Evolutionary conservation across 2,329 filamentous ascomycete genomes (phyloP).

Genomic region (Aspergillus neoniger): DNA sequence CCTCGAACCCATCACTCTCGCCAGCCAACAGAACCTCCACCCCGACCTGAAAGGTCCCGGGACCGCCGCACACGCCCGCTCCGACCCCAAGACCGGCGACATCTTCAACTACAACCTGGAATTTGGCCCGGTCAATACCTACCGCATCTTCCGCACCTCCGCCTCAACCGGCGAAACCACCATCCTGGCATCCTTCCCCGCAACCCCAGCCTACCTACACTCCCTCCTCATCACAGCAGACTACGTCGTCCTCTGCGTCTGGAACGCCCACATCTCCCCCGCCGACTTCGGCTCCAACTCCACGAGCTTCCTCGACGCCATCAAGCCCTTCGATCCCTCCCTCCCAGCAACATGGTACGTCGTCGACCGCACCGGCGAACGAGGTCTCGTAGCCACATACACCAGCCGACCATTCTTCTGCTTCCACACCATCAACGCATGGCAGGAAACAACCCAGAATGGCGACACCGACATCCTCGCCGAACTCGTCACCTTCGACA

Average conservation of each 20-base stretch:
- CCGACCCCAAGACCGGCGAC: constrained; percentile 72
- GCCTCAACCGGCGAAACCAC: constrained; percentile 65
- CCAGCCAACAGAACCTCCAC: constrained; percentile 63
- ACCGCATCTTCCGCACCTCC: constrained; percentile 69
- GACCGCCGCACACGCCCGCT: constrained; percentile 70
- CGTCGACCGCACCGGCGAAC: constrained; percentile 64
- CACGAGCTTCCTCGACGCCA: constrained; percentile 60
- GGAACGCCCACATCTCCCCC: constrained; percentile 64
- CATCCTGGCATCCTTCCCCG: constrained; percentile 67
- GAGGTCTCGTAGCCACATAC: constrained; percentile 69
- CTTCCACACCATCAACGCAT: constrained; percentile 79
- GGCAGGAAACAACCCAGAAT: constrained; percentile 57
- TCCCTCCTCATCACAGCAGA: constrained; percentile 73
- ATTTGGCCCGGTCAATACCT: constrained; percentile 58
- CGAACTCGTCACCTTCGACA: constrained; percentile 67
- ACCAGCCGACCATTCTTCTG: constrained; percentile 70
- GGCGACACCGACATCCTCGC: constrained; percentile 58
- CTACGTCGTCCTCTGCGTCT: constrained; percentile 73
- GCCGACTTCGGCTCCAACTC: not conserved
- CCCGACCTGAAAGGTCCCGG: constrained; percentile 67
- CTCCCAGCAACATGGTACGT: constrained; percentile 70
- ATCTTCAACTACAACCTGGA: constrained; percentile 81
- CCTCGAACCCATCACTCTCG: constrained; percentile 69
- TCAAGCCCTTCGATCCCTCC: constrained; percentile 62
- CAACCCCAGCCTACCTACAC: constrained; percentile 72